Base-by-base conservation (phyloP, 306 rosid genomes). In the Trifolium dubium region DNA sequence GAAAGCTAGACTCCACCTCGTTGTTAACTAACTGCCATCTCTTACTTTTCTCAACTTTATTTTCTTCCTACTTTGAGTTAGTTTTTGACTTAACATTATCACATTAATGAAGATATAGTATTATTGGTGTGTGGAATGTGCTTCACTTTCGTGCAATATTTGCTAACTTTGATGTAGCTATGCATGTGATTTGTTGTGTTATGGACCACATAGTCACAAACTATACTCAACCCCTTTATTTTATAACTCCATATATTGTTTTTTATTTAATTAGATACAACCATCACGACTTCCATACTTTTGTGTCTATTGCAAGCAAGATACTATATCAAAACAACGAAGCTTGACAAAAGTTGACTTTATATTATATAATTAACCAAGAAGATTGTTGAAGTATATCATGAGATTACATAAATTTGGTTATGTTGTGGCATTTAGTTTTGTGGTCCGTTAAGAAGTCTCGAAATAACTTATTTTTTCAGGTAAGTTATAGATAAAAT, bases 151-250 rank as follows among this genome's bases (percentile, higher is more conserved):
- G 51, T 64, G 70, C 50, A 12, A 39, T 37, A 64, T 35, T 8
- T 18, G 70, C 70, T 64, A 64, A 40, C 70, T 39, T 64, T 64
- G 70, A 40, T 64, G 70, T 15, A 64, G 31, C 51, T 39, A 39
- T 63, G 47, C 70, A 64, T 40, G 70, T 64, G 70, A 40, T 40
- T 35, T 8, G 46, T 12, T 39, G 23, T 39, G 23, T 14, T 64
- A 39, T 64, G 70, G 70, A 64, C 70, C 70, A 64, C 51, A 30
- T 40, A 39, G 10, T 18, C 15, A 18, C 51, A 40, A 18, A 64
- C 15, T 40, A 60, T 49, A 28, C 68, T 63, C 49, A 60, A 60
- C 14, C 44, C 44, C 46, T 62, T 35, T 31, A 60, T 60, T 32
- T 60, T 60, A 2, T 32, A 60, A 60, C 43, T 12, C 39, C 31